Evolutionary conservation across 768 basidiomycete species (phyloP), one percentile per base, ranked within the genome.

Genomic region (Tubosaeta sp.): DNA sequence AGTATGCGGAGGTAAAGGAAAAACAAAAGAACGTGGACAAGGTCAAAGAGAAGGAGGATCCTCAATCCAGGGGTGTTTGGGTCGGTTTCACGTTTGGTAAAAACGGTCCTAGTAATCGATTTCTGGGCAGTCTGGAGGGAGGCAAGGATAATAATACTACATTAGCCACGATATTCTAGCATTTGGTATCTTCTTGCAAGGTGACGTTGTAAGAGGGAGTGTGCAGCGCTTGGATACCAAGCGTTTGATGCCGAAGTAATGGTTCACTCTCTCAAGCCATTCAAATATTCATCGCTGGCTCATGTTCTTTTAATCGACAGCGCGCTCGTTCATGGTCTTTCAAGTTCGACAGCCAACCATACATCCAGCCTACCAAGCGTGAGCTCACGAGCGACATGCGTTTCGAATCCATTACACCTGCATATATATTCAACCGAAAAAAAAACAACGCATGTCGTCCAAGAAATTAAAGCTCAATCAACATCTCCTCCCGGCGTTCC

Each of bases 1-100:
- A 98, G 73, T 98, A 98, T 64, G 92, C 94, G 11, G 95, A 99
- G 68, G 96, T 99, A 7, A 83, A 89, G 69, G 96, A 96, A 76
- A 99, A 98, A 71, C 94, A 97, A 71, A 76, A 73, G 62, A 94
- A 97, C 65, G 94, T 99, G 22, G 95, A 95, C 22, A 80, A 80
- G 50, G 90, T 97, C 16, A 83, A 79, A 68, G 95, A 98, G 74
- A 89, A 89, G 68, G 91, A 90, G 4, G 90, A 91, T 52, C 68
- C 76, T 3, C 71, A 79, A 59, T 67, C 76, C 2, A 73, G 90
- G 43, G 90, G 90, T 5, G 87, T 92, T 38, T 92, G 90, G 90
- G 90, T 91, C 47, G 90, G 90, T 3, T 93, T 93, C 61, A 92
- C 90, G 3, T 93, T 92, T 72, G 90, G 90, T 27, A 91, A 90